Percentiles rank a stretch among this genome's conserved stretches.
Evolutionary conservation across 1,284 basidiomycete genomes (phyloP).

Genomic region (Polyporus tsugae): DNA sequence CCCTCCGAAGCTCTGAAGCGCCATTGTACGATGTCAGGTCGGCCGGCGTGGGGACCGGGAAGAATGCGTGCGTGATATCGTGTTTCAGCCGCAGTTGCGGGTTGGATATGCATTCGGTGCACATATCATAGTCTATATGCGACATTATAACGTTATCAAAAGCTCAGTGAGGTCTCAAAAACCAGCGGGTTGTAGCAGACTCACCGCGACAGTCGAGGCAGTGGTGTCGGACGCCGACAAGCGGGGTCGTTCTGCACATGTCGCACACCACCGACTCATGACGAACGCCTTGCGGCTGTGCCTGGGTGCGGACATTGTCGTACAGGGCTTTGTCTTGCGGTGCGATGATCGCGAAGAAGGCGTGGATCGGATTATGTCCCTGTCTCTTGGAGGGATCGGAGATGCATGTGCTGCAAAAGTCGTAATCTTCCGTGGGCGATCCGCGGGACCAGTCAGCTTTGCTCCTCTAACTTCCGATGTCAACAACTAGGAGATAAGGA

Average conservation of each 20-base stretch:
- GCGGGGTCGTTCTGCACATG: constrained; percentile 69
- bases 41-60: constrained; percentile 17
- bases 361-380: constrained; percentile 47
- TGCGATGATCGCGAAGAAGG: constrained; percentile 70
- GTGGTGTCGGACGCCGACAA: constrained; percentile 62
- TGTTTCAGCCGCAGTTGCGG: constrained; percentile 42
- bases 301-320: constrained; percentile 34
- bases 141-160: not conserved
- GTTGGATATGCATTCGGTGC: constrained; percentile 65
- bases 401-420: constrained; percentile 71
- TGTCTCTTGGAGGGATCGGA: constrained; percentile 24
- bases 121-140: constrained; percentile 70
- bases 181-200: not conserved
- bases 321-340: constrained; percentile 47
- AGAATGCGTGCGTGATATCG: constrained; percentile 24
- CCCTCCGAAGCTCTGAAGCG: not conserved
- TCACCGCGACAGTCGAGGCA: constrained; percentile 62
- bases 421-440: constrained; percentile 50
- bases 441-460: not conserved
- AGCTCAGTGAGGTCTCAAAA: not conserved
- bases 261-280: constrained; percentile 55
- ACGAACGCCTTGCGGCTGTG: not conserved
- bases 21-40: constrained; percentile 10
- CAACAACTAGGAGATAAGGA: not conserved
- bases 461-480: not conserved